Evolutionary conservation across 495 filamentous ascomycete species (phyloP).

Genomic region (Talaromyces liani): DNA sequence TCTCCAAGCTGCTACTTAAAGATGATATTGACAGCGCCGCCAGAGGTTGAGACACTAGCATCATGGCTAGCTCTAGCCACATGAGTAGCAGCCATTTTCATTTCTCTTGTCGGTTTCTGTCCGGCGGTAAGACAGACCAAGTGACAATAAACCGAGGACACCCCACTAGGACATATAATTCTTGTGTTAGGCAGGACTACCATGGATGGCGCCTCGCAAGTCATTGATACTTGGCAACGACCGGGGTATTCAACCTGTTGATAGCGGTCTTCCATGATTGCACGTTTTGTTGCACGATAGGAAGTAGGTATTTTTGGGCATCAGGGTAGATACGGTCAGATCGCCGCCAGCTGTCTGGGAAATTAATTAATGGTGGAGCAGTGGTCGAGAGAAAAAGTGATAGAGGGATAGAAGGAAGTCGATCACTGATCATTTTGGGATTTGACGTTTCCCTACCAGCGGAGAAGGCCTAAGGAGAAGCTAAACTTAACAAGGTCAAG

Average conservation of each 20-base stretch:
- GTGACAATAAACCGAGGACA: neutral
- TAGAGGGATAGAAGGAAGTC: neutral
- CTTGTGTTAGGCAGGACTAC: neutral
- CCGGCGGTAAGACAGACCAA: neutral
- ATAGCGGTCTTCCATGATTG: neutral
- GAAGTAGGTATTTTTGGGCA: neutral
- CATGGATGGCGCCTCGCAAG: neutral
- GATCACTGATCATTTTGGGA: neutral
- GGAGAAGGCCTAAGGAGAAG: too few species aligned
- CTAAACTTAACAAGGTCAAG: neutral
- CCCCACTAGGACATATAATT: neutral
- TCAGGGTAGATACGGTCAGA: neutral
- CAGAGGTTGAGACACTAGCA: neutral
- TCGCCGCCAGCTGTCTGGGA: neutral
- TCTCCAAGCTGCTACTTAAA: neutral
- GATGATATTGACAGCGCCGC: neutral
- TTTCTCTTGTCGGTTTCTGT: neutral
- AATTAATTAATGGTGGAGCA: neutral
- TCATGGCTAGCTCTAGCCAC: neutral
- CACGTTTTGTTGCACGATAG: neutral
- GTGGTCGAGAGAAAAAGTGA: neutral
- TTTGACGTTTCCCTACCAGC: too few species aligned
- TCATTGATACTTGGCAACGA: neutral
- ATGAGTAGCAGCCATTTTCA: neutral
- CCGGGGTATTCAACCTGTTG: neutral